These are phyloP conservation scores for Fraxinus xanthoxyloides DNA, from an alignment of 305 asterid genomes.

Conservation along the genomic window DNA sequence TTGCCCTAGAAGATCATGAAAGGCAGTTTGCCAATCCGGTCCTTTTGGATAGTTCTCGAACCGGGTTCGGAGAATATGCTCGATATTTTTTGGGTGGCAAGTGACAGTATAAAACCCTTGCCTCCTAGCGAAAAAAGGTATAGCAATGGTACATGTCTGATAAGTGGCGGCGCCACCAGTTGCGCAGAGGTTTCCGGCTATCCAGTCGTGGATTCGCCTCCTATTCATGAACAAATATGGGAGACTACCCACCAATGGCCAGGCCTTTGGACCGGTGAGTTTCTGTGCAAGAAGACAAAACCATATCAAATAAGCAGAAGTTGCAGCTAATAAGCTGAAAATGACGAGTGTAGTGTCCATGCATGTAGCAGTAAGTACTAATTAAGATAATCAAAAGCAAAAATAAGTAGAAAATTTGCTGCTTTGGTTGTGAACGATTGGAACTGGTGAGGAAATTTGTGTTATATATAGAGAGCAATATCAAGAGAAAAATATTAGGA, in stretches of 20 bases:
- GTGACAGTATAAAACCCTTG: constrained; percentile 80
- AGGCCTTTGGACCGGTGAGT: constrained; percentile 60
- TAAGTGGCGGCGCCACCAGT: constrained; percentile 58
- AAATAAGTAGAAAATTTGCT: neutral
- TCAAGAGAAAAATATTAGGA: constrained; percentile 37
- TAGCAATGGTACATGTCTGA: constrained; percentile 64
- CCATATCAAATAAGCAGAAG: constrained; percentile 59
- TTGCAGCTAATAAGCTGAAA: constrained; percentile 30
- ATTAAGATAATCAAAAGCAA: neutral
- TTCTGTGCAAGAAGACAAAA: constrained; percentile 47
- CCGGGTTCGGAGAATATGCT: constrained; percentile 75
- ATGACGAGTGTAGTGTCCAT: constrained; percentile 32
- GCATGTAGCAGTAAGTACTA: neutral
- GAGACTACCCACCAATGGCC: constrained; percentile 71
- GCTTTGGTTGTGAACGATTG: constrained; percentile 10
- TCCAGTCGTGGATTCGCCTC: constrained; percentile 68
- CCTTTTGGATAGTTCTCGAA: constrained; percentile 73
- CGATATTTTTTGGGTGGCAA: constrained; percentile 74
- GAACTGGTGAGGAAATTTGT: constrained; percentile 20
- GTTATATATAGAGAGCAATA: constrained; percentile 14
- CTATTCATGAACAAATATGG: constrained; percentile 57
- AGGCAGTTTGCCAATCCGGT: constrained; percentile 63
- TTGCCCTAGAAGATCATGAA: constrained; percentile 72
- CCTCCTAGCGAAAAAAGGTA: constrained; percentile 58
- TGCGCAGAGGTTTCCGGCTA: constrained; percentile 53